Evolutionary conservation across 805 yeast species (phyloP).

Genomic region (Candida lessepsii): DNA sequence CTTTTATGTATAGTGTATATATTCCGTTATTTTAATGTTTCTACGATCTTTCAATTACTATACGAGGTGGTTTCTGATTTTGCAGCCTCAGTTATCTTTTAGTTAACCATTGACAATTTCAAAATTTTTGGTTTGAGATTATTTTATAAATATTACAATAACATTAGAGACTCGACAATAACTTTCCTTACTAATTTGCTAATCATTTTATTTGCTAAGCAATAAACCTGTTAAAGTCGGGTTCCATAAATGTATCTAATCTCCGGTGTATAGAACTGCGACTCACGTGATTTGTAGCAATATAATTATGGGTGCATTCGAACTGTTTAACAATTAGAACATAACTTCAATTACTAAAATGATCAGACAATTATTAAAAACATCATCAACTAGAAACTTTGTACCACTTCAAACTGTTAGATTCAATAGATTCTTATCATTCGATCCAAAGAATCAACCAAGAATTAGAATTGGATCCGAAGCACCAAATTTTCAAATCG

Average conservation of each 20-base stretch:
- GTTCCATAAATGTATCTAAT: too few species aligned
- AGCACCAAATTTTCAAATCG: constrained; percentile 68
- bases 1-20: constrained; percentile 2
- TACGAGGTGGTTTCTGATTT: too few species aligned
- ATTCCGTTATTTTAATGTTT: neutral
- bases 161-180: too few species aligned
- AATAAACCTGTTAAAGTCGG: too few species aligned
- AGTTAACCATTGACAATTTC: too few species aligned
- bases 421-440: constrained; percentile 24
- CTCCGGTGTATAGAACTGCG: neutral
- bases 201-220: too few species aligned
- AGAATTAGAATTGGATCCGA: constrained; percentile 55
- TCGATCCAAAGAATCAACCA: constrained; percentile 40
- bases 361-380: constrained; percentile 16
- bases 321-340: neutral
- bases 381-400: constrained; percentile 1
- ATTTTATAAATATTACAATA: too few species aligned
- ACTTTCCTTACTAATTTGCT: too few species aligned
- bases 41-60: too few species aligned
- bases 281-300: constrained; percentile 14
- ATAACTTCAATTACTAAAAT: constrained; percentile 4
- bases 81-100: neutral
- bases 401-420: constrained; percentile 5
- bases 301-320: neutral
- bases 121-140: too few species aligned